Evolutionary conservation across 2,329 filamentous ascomycete species (phyloP).

Genomic region (Sporothrix protearum): DNA sequence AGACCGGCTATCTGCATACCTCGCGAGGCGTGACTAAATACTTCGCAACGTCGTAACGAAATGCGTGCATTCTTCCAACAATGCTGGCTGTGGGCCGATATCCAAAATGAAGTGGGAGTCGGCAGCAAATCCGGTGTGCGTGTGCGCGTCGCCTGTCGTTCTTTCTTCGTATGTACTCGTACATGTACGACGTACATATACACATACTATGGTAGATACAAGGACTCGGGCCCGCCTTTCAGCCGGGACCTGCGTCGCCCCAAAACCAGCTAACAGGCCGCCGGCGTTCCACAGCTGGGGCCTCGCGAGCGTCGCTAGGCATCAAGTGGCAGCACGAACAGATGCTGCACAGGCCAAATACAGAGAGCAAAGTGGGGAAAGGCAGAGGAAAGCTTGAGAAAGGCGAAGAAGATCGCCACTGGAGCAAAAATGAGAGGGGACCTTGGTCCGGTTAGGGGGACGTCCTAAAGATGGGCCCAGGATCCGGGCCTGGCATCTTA

Average conservation of each 20-base stretch:
- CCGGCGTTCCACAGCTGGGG: constrained; percentile 18
- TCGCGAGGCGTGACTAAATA: neutral
- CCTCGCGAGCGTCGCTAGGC: neutral
- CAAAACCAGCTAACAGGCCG: constrained; percentile 1
- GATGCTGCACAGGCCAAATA: neutral
- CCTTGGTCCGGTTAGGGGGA: neutral
- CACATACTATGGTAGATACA: no score
- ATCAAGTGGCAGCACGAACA: constrained; percentile 4
- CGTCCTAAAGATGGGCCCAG: neutral
- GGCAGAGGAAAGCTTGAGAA: neutral
- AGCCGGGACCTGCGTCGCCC: neutral
- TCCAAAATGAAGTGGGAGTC: neutral
- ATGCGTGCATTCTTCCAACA: neutral
- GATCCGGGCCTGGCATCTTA: neutral
- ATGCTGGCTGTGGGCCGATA: neutral
- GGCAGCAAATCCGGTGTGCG: neutral
- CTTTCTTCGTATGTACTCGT: no score
- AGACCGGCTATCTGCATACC: constrained; percentile 5
- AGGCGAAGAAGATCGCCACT: constrained; percentile 2
- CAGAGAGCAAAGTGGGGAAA: neutral
- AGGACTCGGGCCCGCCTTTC: neutral
- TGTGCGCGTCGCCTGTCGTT: neutral
- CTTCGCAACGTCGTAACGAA: neutral
- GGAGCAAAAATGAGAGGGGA: constrained; percentile 13
- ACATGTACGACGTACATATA: no score